Base-by-base conservation (phyloP, 2,329 filamentous ascomycete species). In the Penicillium sp. region DNA sequence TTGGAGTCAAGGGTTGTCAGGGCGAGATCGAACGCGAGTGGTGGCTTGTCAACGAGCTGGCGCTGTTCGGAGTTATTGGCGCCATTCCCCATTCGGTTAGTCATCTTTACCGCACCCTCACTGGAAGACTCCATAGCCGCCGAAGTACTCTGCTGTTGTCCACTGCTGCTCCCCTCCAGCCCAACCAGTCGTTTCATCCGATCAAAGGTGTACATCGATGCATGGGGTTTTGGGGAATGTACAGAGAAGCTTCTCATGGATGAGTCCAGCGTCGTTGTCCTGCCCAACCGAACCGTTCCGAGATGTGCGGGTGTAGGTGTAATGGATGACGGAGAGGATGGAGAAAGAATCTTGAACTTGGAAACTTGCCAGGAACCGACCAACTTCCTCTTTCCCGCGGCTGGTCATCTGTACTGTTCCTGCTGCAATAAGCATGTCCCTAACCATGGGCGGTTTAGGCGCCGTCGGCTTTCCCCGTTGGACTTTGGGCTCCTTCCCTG, bases 111-210 rank as follows among this genome's bases (percentile, higher is more conserved):
- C 43, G 19, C 43, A 43, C 33, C 31, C 24, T 40, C 37, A 10
- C 55, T 47, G 51, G 40, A 33, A n/a, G 41, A 24, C 18, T 16
- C 27, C 31, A 13, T 14, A 35, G 46, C 46, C 31, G 19, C 24
- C 19, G 33, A 24, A 33, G 16, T 50, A 6, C 6, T n/a, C 19
- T 14, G 27, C 7, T 46, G 31, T 18, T 10, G 40, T 22, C 24
- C 13, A 46, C 14, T 50, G 13, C 41, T 36, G 13, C 41, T 36
- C 7, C 46, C 55, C 18, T 65, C 51, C 40, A 67, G 44, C 46
- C 63, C 63, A 47, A 66, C 60, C 50, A 67, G 41, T 41, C 64
- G 55, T 56, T 46, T 64, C 64, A 66, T 63, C 51, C 57, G 64
- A 37, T 65, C 36, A 50, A 68, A 35, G 16, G 63, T 27, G 51